Evolutionary conservation across 768 basidiomycete genomes (phyloP).

Genomic region (Xerocomellus intermedius): DNA sequence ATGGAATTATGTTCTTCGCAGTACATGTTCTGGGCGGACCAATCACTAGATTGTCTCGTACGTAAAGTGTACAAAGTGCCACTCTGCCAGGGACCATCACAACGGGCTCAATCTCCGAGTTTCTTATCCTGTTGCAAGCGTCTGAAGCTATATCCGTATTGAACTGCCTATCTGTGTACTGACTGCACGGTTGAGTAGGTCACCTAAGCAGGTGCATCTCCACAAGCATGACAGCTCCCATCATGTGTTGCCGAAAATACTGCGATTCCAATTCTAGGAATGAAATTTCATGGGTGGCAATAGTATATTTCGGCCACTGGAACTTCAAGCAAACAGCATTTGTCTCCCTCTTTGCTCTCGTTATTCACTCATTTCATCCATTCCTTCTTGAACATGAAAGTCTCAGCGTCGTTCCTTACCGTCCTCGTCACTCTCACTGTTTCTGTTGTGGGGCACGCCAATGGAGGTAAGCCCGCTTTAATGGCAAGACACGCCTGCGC

Average conservation of each 20-base stretch:
- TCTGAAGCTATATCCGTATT: too few species aligned
- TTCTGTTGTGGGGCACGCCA: not conserved
- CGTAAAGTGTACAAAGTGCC: not conserved
- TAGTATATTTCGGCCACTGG: not conserved
- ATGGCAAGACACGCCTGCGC: constrained; percentile 5
- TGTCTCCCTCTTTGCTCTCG: too few species aligned
- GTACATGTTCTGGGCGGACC: not conserved
- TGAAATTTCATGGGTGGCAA: not conserved
- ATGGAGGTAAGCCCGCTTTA: not conserved
- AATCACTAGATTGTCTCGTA: not conserved
- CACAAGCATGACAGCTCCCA: not conserved
- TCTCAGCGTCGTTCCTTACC: not conserved
- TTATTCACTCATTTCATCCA: not conserved
- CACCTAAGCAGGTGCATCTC: not conserved
- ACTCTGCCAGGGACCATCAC: not conserved
- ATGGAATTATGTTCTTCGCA: too few species aligned
- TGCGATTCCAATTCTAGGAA: constrained; percentile 2
- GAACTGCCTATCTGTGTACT: too few species aligned
- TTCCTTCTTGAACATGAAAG: not conserved
- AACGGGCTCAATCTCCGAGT: too few species aligned
- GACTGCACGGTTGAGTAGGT: too few species aligned
- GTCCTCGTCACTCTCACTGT: not conserved
- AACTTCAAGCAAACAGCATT: not conserved
- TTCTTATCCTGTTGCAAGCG: too few species aligned
- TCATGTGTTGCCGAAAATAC: not conserved